Percentiles rank a stretch among this genome's conserved stretches.
Evolutionary conservation across 345 rosid genomes (phyloP).

Genomic region (Kandelia obovata): DNA sequence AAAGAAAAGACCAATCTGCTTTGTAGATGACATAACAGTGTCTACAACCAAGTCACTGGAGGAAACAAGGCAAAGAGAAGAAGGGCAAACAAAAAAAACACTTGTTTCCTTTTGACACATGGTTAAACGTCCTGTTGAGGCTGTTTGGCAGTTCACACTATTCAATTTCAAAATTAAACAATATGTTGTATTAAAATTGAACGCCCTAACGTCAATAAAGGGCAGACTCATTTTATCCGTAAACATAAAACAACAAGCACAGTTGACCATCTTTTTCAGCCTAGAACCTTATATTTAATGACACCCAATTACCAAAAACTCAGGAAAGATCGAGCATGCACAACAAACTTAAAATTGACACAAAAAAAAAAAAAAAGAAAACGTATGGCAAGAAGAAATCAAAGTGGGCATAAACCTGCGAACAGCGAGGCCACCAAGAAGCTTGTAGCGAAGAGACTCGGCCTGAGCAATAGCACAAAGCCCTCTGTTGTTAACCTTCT

Average conservation of each 20-base stretch:
- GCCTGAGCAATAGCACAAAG: constrained; percentile 93
- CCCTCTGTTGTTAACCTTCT: constrained; percentile 76
- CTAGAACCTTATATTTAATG: too few relatives aligned
- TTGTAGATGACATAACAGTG: constrained; percentile 34
- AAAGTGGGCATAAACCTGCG: constrained; percentile 43
- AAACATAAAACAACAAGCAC: too few relatives aligned
- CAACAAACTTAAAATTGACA: too few relatives aligned
- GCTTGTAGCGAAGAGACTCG: constrained; percentile 89
- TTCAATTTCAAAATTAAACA: neutral
- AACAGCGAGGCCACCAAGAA: constrained; percentile 89
- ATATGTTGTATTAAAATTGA: neutral
- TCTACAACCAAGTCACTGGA: neutral
- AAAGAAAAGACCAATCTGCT: constrained; percentile 33
- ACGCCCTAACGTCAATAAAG: too few relatives aligned
- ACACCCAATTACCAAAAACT: too few relatives aligned
- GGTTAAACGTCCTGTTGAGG: too few relatives aligned
- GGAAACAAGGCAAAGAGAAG: too few relatives aligned
- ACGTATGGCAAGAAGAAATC: neutral
- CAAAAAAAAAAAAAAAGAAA: too few relatives aligned
- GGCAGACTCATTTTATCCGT: too few relatives aligned
- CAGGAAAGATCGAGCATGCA: too few relatives aligned
- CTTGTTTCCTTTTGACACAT: neutral
- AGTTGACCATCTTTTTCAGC: too few relatives aligned
- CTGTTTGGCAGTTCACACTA: neutral
- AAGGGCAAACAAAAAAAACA: neutral